Evolutionary conservation across 371 early-diverging fungal species (phyloP), one percentile per base, ranked within the genome.

Genomic region (Rhizopus sp.): DNA sequence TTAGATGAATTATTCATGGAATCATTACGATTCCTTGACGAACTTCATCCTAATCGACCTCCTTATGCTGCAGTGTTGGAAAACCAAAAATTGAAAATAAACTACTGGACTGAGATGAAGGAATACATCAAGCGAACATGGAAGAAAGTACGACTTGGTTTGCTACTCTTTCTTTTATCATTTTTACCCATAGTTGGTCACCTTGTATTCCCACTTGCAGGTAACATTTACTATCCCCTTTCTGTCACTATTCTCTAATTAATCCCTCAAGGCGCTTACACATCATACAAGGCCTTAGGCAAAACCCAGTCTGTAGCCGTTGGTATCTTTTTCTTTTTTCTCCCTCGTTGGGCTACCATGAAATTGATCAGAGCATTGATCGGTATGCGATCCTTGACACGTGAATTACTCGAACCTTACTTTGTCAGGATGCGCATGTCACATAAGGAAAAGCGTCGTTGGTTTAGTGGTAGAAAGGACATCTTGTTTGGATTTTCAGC

Each of bases 381-480:
- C 61, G 81, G 78, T 30, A 83, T 83, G 73, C 70, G 88, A 32
- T 72, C 85, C 5, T 64, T 88, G 53, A 83, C 80, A 62, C 79
- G 88, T 44, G 86, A 88, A 59, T 57, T 88, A 35, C 41, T 88
- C 29, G 85, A 83, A 34, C 88, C 88, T 13, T 88, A 88, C 61
- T 86, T 88, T 70, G 73, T 72, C n/a, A 72, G 88, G 23, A 69
- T 83, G 70, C 66, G 67, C 0, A 77, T 85, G 77, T 60, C 60
- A 9, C 73, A 74, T 60, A 69, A 66, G 41, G 80, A 80, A 55
- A 81, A 75, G 59, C 74, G 73, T 12, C 59, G 69, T 51, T 88
- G 85, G 84, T 86, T 88, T 62, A 80, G 73, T 49, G 76, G 80
- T 35, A 69, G 84, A 39, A 85, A 85, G 61, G 85, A 82, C 58